Evolutionary conservation across 176 grass and related monocot species (phyloP).

Genomic region (Pontederia paniculata): DNA sequence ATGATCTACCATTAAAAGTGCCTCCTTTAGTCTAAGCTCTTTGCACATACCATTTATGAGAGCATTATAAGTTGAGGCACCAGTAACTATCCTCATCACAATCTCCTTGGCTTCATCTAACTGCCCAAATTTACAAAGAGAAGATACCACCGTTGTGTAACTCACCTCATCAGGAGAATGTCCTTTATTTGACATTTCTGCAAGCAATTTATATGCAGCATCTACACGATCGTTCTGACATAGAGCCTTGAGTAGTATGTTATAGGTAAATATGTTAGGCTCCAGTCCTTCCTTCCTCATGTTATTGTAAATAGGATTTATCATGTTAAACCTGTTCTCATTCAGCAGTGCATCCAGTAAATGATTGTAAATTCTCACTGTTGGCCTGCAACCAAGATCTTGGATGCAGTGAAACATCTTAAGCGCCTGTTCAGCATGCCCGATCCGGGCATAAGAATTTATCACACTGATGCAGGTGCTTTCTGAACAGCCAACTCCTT

Average conservation of each 20-base stretch:
- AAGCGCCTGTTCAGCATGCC: conserved; percentile 42
- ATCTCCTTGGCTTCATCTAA: conserved; percentile 45
- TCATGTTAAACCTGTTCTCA: conserved; percentile 45
- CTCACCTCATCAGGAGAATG: conserved; percentile 55
- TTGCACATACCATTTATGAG: conserved; percentile 36
- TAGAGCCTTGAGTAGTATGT: conserved; percentile 67
- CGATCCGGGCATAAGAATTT: conserved; percentile 48
- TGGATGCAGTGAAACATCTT: conserved; percentile 69
- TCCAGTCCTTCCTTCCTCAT: conserved; percentile 51
- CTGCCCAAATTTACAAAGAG: conserved; percentile 50
- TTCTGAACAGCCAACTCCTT: conserved; percentile 42
- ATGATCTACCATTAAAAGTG: conserved; percentile 34
- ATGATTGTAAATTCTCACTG: conserved; percentile 70
- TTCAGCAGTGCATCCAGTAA: conserved; percentile 57
- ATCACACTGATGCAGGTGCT: conserved; percentile 36
- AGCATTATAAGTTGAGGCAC: conserved; percentile 40
- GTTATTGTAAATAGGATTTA: conserved; percentile 42
- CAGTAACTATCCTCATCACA: conserved; percentile 22
- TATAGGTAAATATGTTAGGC: conserved; percentile 74
- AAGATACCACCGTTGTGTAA: conserved; percentile 42
- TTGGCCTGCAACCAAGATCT: conserved; percentile 47
- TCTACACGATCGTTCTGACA: conserved; percentile 63
- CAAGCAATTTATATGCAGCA: conserved; percentile 48
- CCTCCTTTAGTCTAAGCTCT: conserved; percentile 38
- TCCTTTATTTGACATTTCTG: conserved; percentile 72